Evolutionary conservation across 805 yeast species (phyloP).

Genomic region (Cyberlindnera amylophila): DNA sequence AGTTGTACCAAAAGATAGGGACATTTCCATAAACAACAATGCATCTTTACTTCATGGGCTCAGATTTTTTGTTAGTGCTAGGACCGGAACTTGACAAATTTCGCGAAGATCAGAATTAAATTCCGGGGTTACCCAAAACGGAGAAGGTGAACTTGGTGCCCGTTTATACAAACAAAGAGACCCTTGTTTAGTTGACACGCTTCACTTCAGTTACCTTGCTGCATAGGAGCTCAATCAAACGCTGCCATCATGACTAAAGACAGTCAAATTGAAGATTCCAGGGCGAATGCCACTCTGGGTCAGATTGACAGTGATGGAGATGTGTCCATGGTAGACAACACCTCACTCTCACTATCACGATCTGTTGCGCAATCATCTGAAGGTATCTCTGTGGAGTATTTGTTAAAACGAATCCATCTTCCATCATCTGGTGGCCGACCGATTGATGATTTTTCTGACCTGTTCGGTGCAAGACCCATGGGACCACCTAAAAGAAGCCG

Average conservation of each 20-base stretch:
- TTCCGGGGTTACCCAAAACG: not conserved
- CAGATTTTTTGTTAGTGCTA: not conserved
- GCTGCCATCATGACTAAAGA: too few relatives aligned
- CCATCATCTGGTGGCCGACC: not conserved
- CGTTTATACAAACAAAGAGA: too few relatives aligned
- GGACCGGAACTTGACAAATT: not conserved
- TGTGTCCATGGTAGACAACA: not conserved
- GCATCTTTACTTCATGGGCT: not conserved
- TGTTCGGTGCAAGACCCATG: conserved; percentile 1
- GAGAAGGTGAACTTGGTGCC: too few relatives aligned
- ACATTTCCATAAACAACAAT: not conserved
- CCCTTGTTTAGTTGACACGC: not conserved
- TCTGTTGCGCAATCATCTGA: too few relatives aligned
- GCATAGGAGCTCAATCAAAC: too few relatives aligned
- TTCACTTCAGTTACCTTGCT: not conserved
- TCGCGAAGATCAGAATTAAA: not conserved
- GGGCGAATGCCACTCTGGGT: too few relatives aligned
- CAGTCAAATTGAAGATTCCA: too few relatives aligned
- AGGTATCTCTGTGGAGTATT: too few relatives aligned
- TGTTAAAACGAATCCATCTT: not conserved
- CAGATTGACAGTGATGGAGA: not conserved
- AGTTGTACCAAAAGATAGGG: too few relatives aligned
- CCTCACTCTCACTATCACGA: too few relatives aligned
- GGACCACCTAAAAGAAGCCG: not conserved
- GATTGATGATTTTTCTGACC: conserved; percentile 1